These are phyloP conservation scores for Neoboletus magnificus DNA, from an alignment of 768 basidiomycete species.

Conservation along the genomic window DNA sequence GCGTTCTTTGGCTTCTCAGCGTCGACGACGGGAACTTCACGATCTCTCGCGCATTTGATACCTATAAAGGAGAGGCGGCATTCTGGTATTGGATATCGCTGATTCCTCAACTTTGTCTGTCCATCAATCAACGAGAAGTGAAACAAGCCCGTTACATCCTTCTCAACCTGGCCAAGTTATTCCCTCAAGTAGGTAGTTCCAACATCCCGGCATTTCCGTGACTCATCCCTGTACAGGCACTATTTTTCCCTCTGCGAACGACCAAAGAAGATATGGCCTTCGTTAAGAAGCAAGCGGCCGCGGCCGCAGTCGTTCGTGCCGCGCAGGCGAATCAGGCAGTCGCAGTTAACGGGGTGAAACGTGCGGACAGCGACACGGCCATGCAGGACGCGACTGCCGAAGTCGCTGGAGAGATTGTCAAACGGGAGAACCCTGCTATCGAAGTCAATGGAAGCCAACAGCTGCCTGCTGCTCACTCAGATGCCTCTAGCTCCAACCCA, in stretches of 20 bases:
- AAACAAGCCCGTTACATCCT: constrained; percentile 90
- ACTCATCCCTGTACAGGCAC: constrained; percentile 51
- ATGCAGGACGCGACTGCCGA: constrained; percentile 31
- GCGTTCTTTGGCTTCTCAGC: constrained; percentile 95
- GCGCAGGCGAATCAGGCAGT: constrained; percentile 34
- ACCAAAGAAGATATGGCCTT: constrained; percentile 65
- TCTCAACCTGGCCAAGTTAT: constrained; percentile 83
- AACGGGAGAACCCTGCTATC: constrained; percentile 16
- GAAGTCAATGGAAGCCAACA: constrained; percentile 30
- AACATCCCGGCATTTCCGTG: background rate
- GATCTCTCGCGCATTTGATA: constrained; percentile 82
- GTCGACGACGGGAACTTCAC: constrained; percentile 76
- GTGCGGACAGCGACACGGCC: constrained; percentile 29
- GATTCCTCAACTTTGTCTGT: constrained; percentile 89
- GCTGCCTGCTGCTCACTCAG: constrained; percentile 12
- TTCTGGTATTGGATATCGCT: constrained; percentile 99
- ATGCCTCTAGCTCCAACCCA: constrained; percentile 13
- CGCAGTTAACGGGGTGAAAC: constrained; percentile 26
- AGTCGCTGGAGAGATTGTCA: constrained; percentile 23
- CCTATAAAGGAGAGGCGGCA: constrained; percentile 93
- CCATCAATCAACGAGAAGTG: constrained; percentile 87
- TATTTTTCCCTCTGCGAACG: constrained; percentile 94
- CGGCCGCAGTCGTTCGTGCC: constrained; percentile 32
- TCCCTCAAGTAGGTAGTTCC: constrained; percentile 71
- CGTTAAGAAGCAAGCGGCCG: constrained; percentile 42